Percentiles rank a stretch among this genome's conserved stretches.
Conservation (phyloP, 257 asterid species). For the Solanum tarijense region DNA sequence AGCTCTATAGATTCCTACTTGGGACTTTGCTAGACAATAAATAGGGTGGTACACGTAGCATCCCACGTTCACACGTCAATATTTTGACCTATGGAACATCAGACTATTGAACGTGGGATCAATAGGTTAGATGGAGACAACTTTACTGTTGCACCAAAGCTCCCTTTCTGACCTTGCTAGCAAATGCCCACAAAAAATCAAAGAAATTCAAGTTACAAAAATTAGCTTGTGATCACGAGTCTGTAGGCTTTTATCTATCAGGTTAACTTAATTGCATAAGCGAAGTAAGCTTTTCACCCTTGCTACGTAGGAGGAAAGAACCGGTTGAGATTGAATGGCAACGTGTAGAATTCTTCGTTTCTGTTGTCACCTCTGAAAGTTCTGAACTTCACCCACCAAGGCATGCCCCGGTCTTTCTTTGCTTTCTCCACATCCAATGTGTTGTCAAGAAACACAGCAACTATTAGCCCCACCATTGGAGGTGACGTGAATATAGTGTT, state of each 20-base stretch:
- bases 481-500: conserved; percentile 88
- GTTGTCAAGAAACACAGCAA: conserved; percentile 89
- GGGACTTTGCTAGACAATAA: conserved; percentile 1
- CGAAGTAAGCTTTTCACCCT: not conserved
- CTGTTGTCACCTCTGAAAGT: conserved; percentile 90
- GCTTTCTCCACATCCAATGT: conserved; percentile 89
- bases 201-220: not conserved
- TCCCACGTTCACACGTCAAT: not conserved
- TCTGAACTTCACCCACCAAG: conserved; percentile 96
- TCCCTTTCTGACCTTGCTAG: not conserved
- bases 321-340: conserved; percentile 92
- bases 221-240: not conserved
- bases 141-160: not conserved
- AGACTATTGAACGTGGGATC: not conserved
- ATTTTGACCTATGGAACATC: not conserved
- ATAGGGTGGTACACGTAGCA: not conserved
- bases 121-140: not conserved
- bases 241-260: conserved; percentile 11
- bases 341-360: conserved; percentile 87
- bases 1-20: conserved; percentile 3
- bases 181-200: conserved; percentile 12
- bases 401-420: conserved; percentile 95
- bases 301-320: conserved; percentile 89
- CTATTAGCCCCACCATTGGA: conserved; percentile 68
- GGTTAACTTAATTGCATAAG: conserved; percentile 7